phyloP scores from a whole-genome alignment of 306 rosid species.

The Neltuma alba region DNA sequence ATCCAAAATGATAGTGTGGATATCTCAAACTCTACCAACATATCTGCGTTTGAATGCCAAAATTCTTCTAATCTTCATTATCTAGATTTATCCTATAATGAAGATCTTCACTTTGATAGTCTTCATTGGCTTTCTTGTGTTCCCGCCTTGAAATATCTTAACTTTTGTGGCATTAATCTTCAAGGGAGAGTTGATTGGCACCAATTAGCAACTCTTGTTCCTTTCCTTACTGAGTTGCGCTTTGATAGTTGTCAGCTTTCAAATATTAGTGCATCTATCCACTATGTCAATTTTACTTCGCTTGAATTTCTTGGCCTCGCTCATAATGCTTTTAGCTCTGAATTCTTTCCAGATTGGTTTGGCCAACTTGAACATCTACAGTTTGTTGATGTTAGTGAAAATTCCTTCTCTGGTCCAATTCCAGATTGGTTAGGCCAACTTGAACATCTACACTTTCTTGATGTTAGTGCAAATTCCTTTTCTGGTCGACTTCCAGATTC shows the following conservation, averaged over 20 bases:
- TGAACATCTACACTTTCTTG: no score
- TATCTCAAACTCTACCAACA: background rate
- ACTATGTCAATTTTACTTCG: background rate
- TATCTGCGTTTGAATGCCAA: background rate
- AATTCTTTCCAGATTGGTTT: background rate
- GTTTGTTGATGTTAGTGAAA: background rate
- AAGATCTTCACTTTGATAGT: background rate
- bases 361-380: constrained; percentile 20
- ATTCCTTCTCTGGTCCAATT: background rate
- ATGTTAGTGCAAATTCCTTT: no score
- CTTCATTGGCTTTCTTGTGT: background rate
- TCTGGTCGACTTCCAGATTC: no score
- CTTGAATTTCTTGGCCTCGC: background rate
- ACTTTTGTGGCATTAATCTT: background rate
- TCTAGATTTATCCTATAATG: background rate
- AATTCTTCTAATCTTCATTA: background rate
- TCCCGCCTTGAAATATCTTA: background rate
- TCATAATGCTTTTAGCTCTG: background rate
- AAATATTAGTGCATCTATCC: background rate
- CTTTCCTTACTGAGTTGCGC: background rate
- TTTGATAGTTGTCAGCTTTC: background rate
- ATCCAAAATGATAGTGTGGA: background rate
- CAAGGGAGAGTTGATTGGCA: background rate
- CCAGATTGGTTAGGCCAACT: no score
- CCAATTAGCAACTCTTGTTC: background rate